Percentiles rank a stretch among this genome's conserved stretches.
phyloP scores from a whole-genome alignment of 345 rosid genomes.

The thale cress (Arabidopsis thaliana) region TAIR10.1 NC_003070.9:28163501-28164000 shows the following conservation, averaged over 20 bases:
- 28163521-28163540: background rate
- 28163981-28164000: slow-evolving; percentile 98
- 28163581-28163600: slow-evolving; percentile 23
- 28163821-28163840: slow-evolving; percentile 61
- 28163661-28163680: slow-evolving; percentile 68
- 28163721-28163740: slow-evolving; percentile 93
- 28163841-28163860: slow-evolving; percentile 82
- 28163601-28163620: background rate
- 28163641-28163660: slow-evolving; percentile 17
- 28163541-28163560: background rate
- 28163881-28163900: slow-evolving; percentile 69
- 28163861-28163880: slow-evolving; percentile 71
- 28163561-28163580: slow-evolving; percentile 4
- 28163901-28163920: slow-evolving; percentile 75
- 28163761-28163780: slow-evolving; percentile 57
- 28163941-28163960: slow-evolving; percentile 89
- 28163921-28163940: slow-evolving; percentile 81
- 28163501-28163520: background rate
- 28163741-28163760: slow-evolving; percentile 66
- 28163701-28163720: slow-evolving; percentile 79
- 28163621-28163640: slow-evolving; percentile 25
- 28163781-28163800: slow-evolving; percentile 61
- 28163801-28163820: slow-evolving; percentile 39
- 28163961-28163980: slow-evolving; percentile 60
- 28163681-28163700: slow-evolving; percentile 79